Evolutionary conservation across 1,139 yeast genomes (phyloP), one percentile per base, ranked within the genome.

Genomic region (Yamadazyma triangularis): DNA sequence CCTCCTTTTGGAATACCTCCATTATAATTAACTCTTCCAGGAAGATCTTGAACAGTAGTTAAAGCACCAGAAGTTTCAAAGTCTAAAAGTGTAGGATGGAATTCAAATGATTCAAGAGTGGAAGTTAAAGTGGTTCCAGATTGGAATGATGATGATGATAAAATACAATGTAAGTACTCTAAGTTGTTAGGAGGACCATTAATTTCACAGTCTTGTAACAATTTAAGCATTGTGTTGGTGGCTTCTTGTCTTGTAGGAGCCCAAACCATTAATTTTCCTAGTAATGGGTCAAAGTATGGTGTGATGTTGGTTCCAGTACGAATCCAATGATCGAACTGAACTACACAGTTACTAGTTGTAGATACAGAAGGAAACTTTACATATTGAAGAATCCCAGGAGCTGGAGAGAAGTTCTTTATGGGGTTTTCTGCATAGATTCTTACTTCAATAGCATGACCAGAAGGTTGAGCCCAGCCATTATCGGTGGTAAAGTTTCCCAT

Each of bases 351-450:
- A 9, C 28, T 36, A 8, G 34, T 25, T 11, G 28, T 23, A n/a
- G 8, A 10, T 8, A 8, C 13, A 2, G 23, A 15, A 2, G 58
- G 58, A 29, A 56, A 42, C 5, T 33, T 31, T 15, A 57, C 60
- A 16, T 49, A 18, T 33, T 54, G 59, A 13, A 58, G 39, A 13
- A 48, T 42, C 24, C 62, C 64, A 3, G 64, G 63, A 11, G 56
- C 53, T n/a, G 64, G 64, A 13, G 51, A 48, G 39, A 58, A 58
- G 30, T 55, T 41, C 23, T 48, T 44, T 3, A 52, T 43, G n/a
- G 64, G 64, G 30, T 58, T 57, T 33, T 58, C 64, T 4, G 64
- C 61, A 29, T 58, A 58, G 7, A 58, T 42, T 34, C 64, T 44
- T 13, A 48, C 56, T 34, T 58, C 64, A 30, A 58, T 56, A 3